Evolutionary conservation across 2,329 filamentous ascomycete genomes (phyloP).

Genomic region (Mycosphaerelloides madeirae): DNA sequence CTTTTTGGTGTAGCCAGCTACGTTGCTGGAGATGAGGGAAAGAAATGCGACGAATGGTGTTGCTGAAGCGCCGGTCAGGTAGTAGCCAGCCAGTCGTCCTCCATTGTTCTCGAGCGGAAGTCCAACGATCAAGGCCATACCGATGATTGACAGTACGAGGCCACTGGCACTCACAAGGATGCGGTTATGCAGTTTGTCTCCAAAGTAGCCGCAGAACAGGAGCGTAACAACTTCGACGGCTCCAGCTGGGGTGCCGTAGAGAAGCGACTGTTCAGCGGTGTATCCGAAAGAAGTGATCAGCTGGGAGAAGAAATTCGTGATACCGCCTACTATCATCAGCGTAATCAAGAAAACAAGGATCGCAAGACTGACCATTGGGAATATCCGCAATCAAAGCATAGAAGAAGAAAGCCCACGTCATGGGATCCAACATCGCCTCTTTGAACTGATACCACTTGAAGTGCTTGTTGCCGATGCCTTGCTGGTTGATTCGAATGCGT

Average conservation of each 20-base stretch:
- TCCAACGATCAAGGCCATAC: constrained; percentile 61
- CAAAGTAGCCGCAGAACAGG: constrained; percentile 52
- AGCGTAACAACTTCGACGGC: constrained; percentile 60
- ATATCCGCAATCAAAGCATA: constrained; percentile 55
- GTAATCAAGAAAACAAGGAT: not conserved
- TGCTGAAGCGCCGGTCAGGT: constrained; percentile 57
- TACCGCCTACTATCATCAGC: constrained; percentile 37
- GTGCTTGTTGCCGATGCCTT: constrained; percentile 60
- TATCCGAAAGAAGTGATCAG: constrained; percentile 62
- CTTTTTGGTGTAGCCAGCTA: constrained; percentile 57
- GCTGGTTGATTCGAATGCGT: constrained; percentile 67
- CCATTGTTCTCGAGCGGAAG: constrained; percentile 54
- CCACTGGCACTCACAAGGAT: constrained; percentile 53
- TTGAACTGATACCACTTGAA: constrained; percentile 53
- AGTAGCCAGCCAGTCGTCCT: constrained; percentile 60
- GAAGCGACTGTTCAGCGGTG: constrained; percentile 56
- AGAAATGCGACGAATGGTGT: constrained; percentile 61
- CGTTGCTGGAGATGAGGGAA: constrained; percentile 59
- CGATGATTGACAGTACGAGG: constrained; percentile 51
- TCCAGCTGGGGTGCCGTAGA: constrained; percentile 62
- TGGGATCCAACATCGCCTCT: constrained; percentile 54
- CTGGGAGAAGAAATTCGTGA: constrained; percentile 59
- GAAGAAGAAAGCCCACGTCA: constrained; percentile 58
- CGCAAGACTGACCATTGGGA: constrained; percentile 44
- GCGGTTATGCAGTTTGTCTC: constrained; percentile 54